phyloP scores from a whole-genome alignment of 805 yeast species.

The Candida chilensis region DNA sequence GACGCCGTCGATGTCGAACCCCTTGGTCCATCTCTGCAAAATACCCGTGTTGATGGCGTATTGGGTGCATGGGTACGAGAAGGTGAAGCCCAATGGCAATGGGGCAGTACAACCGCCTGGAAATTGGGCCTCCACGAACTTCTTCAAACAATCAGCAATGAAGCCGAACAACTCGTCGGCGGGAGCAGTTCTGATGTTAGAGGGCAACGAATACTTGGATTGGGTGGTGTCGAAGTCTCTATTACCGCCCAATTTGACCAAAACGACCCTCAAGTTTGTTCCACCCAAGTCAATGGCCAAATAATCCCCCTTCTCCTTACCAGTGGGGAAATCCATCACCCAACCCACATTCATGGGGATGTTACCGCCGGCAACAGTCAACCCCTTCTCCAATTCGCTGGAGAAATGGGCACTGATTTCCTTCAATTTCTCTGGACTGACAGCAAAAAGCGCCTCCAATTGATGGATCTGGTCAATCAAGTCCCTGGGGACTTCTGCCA shows the following conservation, averaged over 20 bases:
- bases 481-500: slow-evolving; percentile 59
- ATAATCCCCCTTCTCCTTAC: slow-evolving; percentile 82
- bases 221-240: slow-evolving; percentile 80
- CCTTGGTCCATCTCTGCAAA: slow-evolving; percentile 96
- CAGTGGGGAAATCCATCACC: slow-evolving; percentile 92
- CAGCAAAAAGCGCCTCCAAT: slow-evolving; percentile 55
- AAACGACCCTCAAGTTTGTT: slow-evolving; percentile 88
- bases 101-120: slow-evolving; percentile 56
- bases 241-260: slow-evolving; percentile 76
- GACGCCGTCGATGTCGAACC: slow-evolving; percentile 86
- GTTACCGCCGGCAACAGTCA: slow-evolving; percentile 66
- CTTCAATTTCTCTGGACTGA: slow-evolving; percentile 49
- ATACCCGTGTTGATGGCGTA: slow-evolving; percentile 75
- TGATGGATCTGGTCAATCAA: slow-evolving; percentile 48
- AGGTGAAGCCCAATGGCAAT: slow-evolving; percentile 88
- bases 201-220: slow-evolving; percentile 78
- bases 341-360: slow-evolving; percentile 97
- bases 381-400: slow-evolving; percentile 73
- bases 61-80: slow-evolving; percentile 87
- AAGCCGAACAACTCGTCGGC: slow-evolving; percentile 76
- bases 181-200: slow-evolving; percentile 65
- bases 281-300: slow-evolving; percentile 97
- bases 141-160: slow-evolving; percentile 72
- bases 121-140: slow-evolving; percentile 57
- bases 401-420: slow-evolving; percentile 70